phyloP scores from a whole-genome alignment of 495 filamentous ascomycete genomes.

The Penicillium pancosmium region DNA sequence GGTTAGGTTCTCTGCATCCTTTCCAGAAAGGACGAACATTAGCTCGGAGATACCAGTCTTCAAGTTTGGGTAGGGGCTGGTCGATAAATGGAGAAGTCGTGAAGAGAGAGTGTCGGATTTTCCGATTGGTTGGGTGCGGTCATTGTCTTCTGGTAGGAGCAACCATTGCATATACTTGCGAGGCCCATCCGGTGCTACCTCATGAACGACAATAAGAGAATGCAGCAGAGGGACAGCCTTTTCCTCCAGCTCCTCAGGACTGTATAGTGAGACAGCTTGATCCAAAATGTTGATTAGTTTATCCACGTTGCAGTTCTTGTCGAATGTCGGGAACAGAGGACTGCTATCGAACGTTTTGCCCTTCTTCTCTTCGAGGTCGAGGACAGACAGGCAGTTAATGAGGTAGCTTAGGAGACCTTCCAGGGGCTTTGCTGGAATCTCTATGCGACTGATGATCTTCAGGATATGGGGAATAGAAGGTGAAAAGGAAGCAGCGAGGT shows the following conservation, averaged over 20 bases:
- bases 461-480: conserved; percentile 71
- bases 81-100: conserved; percentile 77
- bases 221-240: conserved; percentile 70
- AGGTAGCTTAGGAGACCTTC: conserved; percentile 64
- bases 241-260: conserved; percentile 67
- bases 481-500: conserved; percentile 61
- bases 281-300: conserved; percentile 76
- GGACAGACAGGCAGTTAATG: conserved; percentile 78
- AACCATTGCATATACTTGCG: conserved; percentile 63
- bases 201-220: conserved; percentile 70
- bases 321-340: conserved; percentile 66
- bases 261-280: conserved; percentile 60
- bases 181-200: conserved; percentile 66
- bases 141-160: conserved; percentile 77
- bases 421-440: conserved; percentile 59
- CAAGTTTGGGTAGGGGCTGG: conserved; percentile 69
- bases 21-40: conserved; percentile 84
- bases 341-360: conserved; percentile 42
- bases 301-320: conserved; percentile 63
- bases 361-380: conserved; percentile 63
- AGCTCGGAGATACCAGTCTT: conserved; percentile 76
- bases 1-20: conserved; percentile 70
- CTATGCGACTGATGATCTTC: conserved; percentile 64
- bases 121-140: conserved; percentile 80
- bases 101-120: conserved; percentile 73